phyloP scores from a whole-genome alignment of 2,329 filamentous ascomycete species.

The Trichothecium sympodiale region DNA sequence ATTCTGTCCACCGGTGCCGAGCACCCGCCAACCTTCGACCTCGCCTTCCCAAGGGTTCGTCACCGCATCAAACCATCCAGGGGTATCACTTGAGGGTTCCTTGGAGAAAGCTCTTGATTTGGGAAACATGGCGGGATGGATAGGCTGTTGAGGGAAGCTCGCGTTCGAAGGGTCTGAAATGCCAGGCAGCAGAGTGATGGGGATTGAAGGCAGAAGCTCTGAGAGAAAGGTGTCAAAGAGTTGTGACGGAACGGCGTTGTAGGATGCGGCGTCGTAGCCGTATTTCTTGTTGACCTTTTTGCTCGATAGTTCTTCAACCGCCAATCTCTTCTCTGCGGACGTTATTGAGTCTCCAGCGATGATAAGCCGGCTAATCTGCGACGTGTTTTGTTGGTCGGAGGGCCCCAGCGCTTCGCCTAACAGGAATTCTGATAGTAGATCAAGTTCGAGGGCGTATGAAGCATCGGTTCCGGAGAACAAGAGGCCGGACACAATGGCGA shows the following conservation, averaged over 20 bases:
- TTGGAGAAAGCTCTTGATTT: slow-evolving; percentile 57
- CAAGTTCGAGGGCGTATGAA: slow-evolving; percentile 63
- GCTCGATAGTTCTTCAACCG: slow-evolving; percentile 19
- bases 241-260: slow-evolving; percentile 76
- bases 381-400: slow-evolving; percentile 44
- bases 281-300: slow-evolving; percentile 63
- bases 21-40: slow-evolving; percentile 77
- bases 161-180: slow-evolving; percentile 78
- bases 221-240: slow-evolving; percentile 77
- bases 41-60: slow-evolving; percentile 93
- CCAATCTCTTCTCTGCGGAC: slow-evolving; percentile 33
- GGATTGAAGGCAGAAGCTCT: slow-evolving; percentile 71
- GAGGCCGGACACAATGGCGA: slow-evolving; percentile 84
- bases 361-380: slow-evolving; percentile 71
- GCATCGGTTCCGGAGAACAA: slow-evolving; percentile 65
- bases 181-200: slow-evolving; percentile 81
- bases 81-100: slow-evolving; percentile 22
- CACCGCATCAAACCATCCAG: slow-evolving; percentile 74
- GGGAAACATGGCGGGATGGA: slow-evolving; percentile 88
- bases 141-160: slow-evolving; percentile 82
- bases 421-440: slow-evolving; percentile 75
- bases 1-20: slow-evolving; percentile 85
- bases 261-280: slow-evolving; percentile 81
- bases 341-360: slow-evolving; percentile 91
- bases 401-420: slow-evolving; percentile 67